Evolutionary conservation across 768 basidiomycete species (phyloP), one percentile per base, ranked within the genome.

Genomic region (Suillus placidus): DNA sequence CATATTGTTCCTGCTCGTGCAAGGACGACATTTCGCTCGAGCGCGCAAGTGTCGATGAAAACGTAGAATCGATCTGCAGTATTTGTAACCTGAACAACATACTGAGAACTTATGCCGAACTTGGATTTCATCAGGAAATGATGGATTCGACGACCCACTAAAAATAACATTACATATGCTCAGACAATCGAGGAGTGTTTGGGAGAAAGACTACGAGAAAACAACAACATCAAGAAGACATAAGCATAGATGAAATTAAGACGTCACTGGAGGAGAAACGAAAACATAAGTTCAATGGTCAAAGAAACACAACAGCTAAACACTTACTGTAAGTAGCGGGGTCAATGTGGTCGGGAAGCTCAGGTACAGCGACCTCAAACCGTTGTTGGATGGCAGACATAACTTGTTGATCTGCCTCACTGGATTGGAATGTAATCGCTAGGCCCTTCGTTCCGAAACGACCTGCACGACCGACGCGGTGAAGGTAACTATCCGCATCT

Each of bases 391-490:
- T 99, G 34, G 91, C 87, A 47, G 89, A 85, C 89, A 99, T 93
- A 66, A 99, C 96, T 78, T 94, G 92, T 76, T 93, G 88, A 74
- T 99, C 97, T 67, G 84, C 87, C 61, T 98, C 96, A 23, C 91
- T 93, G 5, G 97, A 88, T 49, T 98, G 93, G 74, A 97, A 99
- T 1, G 96, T 98, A 77, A 99, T 93, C 20, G 97, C 96, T 52
- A 99, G 90, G 85, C 97, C 97, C 80, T 99, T 99, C 40, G 97
- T 99, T 70, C 97, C 97, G 79, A 99, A 99, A 68, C 97, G 94
- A 70, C 97, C 97, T 70, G 97, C 97, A 82, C 97, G 97, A 70
- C 95, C 97, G 66, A 99, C 97, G 79, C 97, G 92, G 78, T 99
- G 97, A 54, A 99, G 86, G 77, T 99, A 99, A 68, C 93, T 96